Evolutionary conservation across 306 rosid species (phyloP).

Genomic region (Citrullus colocynthis): DNA sequence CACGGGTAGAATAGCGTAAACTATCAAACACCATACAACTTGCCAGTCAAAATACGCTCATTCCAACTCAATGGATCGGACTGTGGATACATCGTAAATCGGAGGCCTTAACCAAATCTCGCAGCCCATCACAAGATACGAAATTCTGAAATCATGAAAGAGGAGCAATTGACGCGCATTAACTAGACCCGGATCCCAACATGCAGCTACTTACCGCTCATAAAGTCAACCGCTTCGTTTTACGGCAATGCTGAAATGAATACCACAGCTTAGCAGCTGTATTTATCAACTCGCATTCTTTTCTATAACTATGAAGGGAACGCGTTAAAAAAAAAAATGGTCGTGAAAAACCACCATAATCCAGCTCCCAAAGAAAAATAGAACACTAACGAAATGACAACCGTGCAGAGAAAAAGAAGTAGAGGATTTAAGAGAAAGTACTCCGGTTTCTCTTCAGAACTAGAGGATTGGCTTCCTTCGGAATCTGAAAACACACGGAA

Average conservation of each 20-base stretch:
- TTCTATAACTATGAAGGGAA: constrained; percentile 1
- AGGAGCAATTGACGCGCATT: constrained; percentile 5
- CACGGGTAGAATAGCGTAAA: background rate
- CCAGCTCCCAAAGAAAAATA: constrained; percentile 3
- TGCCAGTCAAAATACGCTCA: background rate
- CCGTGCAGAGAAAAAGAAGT: constrained; percentile 6
- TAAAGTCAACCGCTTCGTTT: constrained; percentile 14
- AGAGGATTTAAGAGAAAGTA: constrained; percentile 21
- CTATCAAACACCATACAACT: background rate
- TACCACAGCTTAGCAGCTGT: background rate
- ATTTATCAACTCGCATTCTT: constrained; percentile 2
- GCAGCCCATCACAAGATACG: background rate
- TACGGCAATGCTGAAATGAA: background rate
- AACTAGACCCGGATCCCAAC: constrained; percentile 30
- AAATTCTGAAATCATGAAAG: background rate
- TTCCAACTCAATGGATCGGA: constrained; percentile 4
- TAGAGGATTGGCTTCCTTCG: constrained; percentile 55
- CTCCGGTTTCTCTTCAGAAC: constrained; percentile 53
- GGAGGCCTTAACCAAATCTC: background rate
- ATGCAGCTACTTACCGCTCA: constrained; percentile 31
- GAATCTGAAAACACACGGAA: constrained; percentile 47
- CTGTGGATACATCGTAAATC: background rate
- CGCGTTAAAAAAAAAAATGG: background rate
- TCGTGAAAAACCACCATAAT: constrained; percentile 8
- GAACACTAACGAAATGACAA: constrained; percentile 16